These are phyloP conservation scores for Quercus lobata DNA, from an alignment of 331 rosid genomes.

Conservation along the genomic window DNA sequence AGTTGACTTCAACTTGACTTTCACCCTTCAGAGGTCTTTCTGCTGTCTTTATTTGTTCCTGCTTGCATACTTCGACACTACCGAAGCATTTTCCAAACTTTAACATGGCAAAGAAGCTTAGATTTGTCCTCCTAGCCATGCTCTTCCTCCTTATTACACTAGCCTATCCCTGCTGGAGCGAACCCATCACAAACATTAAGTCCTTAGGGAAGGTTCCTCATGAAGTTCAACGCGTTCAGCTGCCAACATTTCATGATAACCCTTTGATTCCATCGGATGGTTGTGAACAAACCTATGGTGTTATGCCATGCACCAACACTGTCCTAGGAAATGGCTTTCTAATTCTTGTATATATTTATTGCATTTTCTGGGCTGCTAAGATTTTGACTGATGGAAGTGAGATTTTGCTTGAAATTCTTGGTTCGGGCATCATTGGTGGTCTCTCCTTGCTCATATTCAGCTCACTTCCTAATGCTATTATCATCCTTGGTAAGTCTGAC, in stretches of 20 bases:
- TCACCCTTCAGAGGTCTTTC: too few relatives aligned
- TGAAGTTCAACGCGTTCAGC: not conserved
- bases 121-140: not conserved
- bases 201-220: not conserved
- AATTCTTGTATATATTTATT: constrained; percentile 53
- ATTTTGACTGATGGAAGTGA: constrained; percentile 72
- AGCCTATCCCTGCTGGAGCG: not conserved
- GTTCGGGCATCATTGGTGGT: constrained; percentile 86
- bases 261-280: constrained; percentile 23
- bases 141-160: not conserved
- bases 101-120: not conserved
- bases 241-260: not conserved
- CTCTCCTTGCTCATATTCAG: constrained; percentile 77
- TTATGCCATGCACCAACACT: constrained; percentile 84
- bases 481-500: constrained; percentile 55
- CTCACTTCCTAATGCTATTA: constrained; percentile 87
- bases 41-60: too few relatives aligned
- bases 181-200: not conserved
- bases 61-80: not conserved
- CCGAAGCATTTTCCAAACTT: not conserved
- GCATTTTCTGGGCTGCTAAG: constrained; percentile 71
- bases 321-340: constrained; percentile 65
- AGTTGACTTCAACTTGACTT: too few relatives aligned
- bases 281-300: constrained; percentile 82
- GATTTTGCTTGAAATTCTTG: constrained; percentile 81